These are phyloP conservation scores for Populus davidiana DNA, from an alignment of 345 rosid species.

Conservation along the genomic window DNA sequence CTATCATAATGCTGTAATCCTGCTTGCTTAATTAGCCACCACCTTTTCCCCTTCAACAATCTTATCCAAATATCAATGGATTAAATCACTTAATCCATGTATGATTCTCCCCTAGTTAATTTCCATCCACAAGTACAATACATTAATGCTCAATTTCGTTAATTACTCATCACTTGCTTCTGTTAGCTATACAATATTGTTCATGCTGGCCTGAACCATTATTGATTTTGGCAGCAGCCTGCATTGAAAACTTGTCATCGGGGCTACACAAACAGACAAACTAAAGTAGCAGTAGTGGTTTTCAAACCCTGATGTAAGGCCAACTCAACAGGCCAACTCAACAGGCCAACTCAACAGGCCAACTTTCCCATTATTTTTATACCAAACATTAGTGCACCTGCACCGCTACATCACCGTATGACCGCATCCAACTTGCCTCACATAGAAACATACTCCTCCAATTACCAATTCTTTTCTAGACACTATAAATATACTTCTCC, in stretches of 20 bases:
- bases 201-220: background rate
- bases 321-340: background rate
- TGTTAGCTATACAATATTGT: background rate
- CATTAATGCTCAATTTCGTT: background rate
- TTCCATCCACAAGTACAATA: background rate
- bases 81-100: background rate
- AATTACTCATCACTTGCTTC: background rate
- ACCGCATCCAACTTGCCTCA: background rate
- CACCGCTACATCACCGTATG: conserved; percentile 31
- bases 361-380: conserved; percentile 10
- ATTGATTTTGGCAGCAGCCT: background rate
- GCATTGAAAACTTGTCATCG: background rate
- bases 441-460: too few species aligned
- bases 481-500: conserved; percentile 32
- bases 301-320: conserved; percentile 3
- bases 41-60: background rate
- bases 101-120: background rate
- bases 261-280: background rate
- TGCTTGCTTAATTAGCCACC: background rate
- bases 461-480: background rate
- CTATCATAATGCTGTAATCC: too few species aligned
- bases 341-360: background rate
- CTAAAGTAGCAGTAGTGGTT: background rate
- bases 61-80: too few species aligned
- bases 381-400: conserved; percentile 38